Evolutionary conservation across 768 basidiomycete species (phyloP).

Genomic region (Dentipellis fragilis): DNA sequence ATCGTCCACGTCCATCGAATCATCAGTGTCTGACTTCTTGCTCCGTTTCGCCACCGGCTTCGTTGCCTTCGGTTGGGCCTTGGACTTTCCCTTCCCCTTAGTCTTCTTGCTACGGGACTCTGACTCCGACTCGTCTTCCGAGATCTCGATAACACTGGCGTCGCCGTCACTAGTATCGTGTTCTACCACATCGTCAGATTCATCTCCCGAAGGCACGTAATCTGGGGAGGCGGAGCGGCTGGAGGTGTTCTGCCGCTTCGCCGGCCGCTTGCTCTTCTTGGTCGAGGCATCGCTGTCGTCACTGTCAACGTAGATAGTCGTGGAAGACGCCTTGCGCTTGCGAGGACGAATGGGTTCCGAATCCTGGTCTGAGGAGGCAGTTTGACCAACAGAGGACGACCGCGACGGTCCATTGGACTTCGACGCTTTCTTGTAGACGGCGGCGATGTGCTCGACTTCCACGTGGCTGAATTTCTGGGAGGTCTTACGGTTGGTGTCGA

Average conservation of each 20-base stretch:
- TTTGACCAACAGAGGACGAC: conserved; percentile 4
- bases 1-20: conserved; percentile 53
- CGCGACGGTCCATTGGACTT: not conserved
- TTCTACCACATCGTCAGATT: not conserved
- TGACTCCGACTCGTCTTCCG: conserved; percentile 31
- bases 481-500: not conserved
- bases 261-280: conserved; percentile 11
- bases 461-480: conserved; percentile 9
- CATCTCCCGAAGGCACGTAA: conserved; percentile 23
- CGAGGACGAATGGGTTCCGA: conserved; percentile 1
- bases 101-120: conserved; percentile 23
- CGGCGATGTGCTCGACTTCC: conserved; percentile 4
- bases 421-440: conserved; percentile 6
- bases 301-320: conserved; percentile 39
- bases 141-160: conserved; percentile 10
- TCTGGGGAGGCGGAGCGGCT: conserved; percentile 14
- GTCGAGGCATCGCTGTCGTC: conserved; percentile 30
- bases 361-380: conserved; percentile 7
- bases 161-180: conserved; percentile 21
- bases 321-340: not conserved
- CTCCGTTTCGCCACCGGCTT: conserved; percentile 17
- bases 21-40: conserved; percentile 22
- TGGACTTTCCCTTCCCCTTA: conserved; percentile 20
- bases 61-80: conserved; percentile 17
- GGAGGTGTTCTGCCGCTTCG: conserved; percentile 8